These are phyloP conservation scores for Vigna reflexopilosa DNA, from an alignment of 306 rosid species.

Conservation along the genomic window DNA sequence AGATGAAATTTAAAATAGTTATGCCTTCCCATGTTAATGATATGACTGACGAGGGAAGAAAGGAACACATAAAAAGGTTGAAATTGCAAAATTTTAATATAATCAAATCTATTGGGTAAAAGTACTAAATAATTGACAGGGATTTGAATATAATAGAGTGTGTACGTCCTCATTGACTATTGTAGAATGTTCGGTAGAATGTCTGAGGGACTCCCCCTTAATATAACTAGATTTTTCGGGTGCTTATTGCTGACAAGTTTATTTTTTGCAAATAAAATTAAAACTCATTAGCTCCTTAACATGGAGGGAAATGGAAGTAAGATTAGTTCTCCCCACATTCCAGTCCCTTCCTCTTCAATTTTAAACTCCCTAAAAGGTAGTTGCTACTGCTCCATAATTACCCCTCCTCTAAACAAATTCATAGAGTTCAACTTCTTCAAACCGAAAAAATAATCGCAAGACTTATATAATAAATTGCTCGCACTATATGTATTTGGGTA, in stretches of 20 bases:
- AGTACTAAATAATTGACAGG: neutral
- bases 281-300: neutral
- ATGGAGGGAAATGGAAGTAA: conserved; percentile 1
- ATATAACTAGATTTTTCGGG: too few relatives aligned
- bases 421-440: conserved; percentile 17
- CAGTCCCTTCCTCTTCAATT: conserved; percentile 2
- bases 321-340: neutral
- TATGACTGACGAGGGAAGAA: conserved; percentile 25
- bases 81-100: conserved; percentile 11
- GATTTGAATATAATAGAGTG: too few relatives aligned
- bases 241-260: too few relatives aligned
- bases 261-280: too few relatives aligned
- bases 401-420: conserved; percentile 8
- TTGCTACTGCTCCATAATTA: conserved; percentile 18
- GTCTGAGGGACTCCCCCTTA: too few relatives aligned
- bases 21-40: neutral
- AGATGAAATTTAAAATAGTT: conserved; percentile 10
- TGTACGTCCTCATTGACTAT: too few relatives aligned
- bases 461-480: conserved; percentile 9
- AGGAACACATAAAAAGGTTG: conserved; percentile 9
- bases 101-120: conserved; percentile 5
- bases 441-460: neutral
- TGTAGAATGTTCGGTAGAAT: too few relatives aligned
- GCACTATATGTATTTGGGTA: conserved; percentile 10
- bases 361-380: conserved; percentile 25